phyloP scores from a whole-genome alignment of 306 rosid species.

The Carpinus fangiana region DNA sequence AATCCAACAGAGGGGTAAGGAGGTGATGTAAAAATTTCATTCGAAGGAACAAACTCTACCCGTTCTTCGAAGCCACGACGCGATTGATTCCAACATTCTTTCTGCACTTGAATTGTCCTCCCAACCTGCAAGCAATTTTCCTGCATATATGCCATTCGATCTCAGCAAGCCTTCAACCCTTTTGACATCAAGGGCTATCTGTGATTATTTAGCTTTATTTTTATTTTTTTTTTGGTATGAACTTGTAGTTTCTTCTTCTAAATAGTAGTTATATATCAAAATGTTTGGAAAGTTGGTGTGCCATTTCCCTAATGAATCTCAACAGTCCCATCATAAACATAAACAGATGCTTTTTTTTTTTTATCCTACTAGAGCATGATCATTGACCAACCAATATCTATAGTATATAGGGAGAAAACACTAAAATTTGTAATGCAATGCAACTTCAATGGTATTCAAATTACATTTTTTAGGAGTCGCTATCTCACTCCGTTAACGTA shows the following conservation, averaged over 20 bases:
- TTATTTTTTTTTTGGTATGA: too few relatives aligned
- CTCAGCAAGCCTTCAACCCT: neutral
- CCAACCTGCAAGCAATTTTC: neutral
- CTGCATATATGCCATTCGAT: neutral
- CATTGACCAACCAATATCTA: too few relatives aligned
- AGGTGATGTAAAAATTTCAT: constrained; percentile 32
- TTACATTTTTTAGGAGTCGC: too few relatives aligned
- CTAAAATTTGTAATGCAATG: too few relatives aligned
- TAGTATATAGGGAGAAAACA: too few relatives aligned
- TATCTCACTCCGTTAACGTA: too few relatives aligned
- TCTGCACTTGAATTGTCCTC: neutral
- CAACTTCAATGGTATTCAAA: too few relatives aligned
- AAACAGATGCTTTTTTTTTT: neutral
- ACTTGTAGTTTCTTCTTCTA: neutral
- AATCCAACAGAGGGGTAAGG: constrained; percentile 51
- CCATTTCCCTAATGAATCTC: neutral
- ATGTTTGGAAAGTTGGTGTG: neutral
- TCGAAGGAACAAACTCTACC: constrained; percentile 5
- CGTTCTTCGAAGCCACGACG: constrained; percentile 2
- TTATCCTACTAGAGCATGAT: too few relatives aligned
- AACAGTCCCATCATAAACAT: neutral
- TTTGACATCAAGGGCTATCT: neutral
- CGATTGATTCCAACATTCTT: neutral
- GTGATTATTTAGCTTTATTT: neutral
- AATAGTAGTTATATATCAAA: neutral